phyloP scores from a whole-genome alignment of 192 early-diverging fungal species.

The Gryganskiella cystojenkinii region DNA sequence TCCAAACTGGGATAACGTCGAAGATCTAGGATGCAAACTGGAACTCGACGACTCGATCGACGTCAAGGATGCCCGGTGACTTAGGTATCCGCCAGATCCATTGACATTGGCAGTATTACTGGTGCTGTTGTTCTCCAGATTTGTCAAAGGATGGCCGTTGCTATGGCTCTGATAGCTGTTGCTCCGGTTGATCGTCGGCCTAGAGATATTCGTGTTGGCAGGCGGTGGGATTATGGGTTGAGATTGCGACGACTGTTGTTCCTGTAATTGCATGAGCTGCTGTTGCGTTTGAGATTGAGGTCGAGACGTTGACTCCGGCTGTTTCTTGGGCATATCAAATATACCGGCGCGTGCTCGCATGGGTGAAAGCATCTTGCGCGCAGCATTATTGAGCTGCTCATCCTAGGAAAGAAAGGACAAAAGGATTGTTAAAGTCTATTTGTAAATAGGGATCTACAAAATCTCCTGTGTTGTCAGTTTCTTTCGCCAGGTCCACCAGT shows the following conservation, averaged over 20 bases:
- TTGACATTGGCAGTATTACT: not conserved
- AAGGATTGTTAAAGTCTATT: too few species aligned
- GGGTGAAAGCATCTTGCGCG: slow-evolving; percentile 36
- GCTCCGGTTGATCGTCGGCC: slow-evolving; percentile 11
- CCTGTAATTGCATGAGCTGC: not conserved
- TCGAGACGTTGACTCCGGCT: not conserved
- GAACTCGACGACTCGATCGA: slow-evolving; percentile 47
- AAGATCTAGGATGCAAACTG: slow-evolving; percentile 27
- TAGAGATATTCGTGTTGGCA: not conserved
- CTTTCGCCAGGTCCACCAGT: too few species aligned
- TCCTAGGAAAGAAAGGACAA: not conserved
- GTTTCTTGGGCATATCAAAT: slow-evolving; percentile 25
- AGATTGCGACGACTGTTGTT: not conserved
- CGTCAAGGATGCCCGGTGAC: slow-evolving; percentile 32
- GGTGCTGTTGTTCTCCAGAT: not conserved
- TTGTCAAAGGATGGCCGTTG: too few species aligned
- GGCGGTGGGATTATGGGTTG: not conserved
- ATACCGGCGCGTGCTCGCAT: slow-evolving; percentile 11
- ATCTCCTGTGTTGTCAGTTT: too few species aligned
- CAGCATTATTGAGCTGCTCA: slow-evolving; percentile 1
- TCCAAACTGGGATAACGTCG: not conserved
- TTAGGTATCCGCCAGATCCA: slow-evolving; percentile 14
- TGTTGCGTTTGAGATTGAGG: not conserved
- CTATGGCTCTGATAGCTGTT: slow-evolving; percentile 14
- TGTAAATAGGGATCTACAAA: too few species aligned